Percentiles rank a stretch among this genome's conserved stretches.
These are phyloP conservation scores for Selenicereus undatus DNA, from an alignment of 148 eudicot genomes.

Conservation along the genomic window DNA sequence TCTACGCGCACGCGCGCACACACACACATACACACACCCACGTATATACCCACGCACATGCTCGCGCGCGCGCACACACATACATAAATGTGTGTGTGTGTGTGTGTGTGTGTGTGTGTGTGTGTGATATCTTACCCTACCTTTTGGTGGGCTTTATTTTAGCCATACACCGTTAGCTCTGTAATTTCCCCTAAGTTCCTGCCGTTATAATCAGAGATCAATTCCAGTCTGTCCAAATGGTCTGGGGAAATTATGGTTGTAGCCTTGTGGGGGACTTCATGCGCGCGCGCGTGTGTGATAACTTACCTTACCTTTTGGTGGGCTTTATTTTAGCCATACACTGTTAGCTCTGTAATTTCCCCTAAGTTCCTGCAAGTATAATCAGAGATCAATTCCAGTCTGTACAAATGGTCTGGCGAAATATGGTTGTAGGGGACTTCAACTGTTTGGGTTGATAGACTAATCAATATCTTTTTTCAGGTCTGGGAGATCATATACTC, in stretches of 20 bases:
- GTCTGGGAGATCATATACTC: constrained; percentile 91
- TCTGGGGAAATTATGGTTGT: neutral
- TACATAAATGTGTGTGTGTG: too few relatives aligned
- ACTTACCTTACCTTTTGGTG: neutral
- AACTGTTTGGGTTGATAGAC: neutral
- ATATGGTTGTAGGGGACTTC: neutral
- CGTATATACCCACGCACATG: too few relatives aligned
- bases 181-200: neutral
- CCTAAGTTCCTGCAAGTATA: neutral
- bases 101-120: too few relatives aligned
- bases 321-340: neutral
- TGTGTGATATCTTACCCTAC: too few relatives aligned
- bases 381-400: neutral
- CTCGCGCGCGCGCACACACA: too few relatives aligned
- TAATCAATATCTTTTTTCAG: constrained; percentile 35
- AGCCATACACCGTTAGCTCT: neutral
- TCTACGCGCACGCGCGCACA: too few relatives aligned
- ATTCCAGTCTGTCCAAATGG: neutral
- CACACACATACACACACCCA: too few relatives aligned
- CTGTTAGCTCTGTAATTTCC: neutral
- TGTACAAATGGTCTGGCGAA: neutral
- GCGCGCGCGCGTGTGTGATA: too few relatives aligned
- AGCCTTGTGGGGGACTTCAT: neutral
- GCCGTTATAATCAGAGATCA: neutral
- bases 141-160: neutral